Conservation (phyloP, 108 stramenopile species). For the Skeletonema costatum region DNA sequence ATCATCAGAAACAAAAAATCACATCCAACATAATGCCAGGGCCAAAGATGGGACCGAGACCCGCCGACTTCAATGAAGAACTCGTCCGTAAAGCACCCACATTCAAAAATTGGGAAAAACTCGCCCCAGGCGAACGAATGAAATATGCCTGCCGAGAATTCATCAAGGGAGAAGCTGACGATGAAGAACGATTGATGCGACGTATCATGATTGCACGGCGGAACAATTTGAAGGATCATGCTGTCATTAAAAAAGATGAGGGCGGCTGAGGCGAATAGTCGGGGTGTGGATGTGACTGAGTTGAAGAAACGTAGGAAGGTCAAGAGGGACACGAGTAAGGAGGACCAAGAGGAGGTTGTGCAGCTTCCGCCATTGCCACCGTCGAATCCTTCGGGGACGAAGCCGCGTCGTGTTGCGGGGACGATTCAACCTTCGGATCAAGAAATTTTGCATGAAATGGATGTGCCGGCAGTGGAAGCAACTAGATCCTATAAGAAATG, state of each 20-base stretch:
- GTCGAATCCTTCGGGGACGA: constrained; percentile 24
- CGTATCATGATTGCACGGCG: constrained; percentile 92
- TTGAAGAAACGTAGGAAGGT: constrained; percentile 5
- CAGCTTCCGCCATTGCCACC: neutral
- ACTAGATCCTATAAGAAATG: constrained; percentile 82
- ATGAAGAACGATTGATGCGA: constrained; percentile 90
- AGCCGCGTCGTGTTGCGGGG: constrained; percentile 22
- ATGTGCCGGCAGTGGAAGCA: constrained; percentile 75
- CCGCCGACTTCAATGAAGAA: constrained; percentile 81
- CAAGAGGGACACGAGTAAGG: neutral
- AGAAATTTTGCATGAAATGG: constrained; percentile 69
- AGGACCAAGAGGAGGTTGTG: neutral
- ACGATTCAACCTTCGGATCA: constrained; percentile 43
- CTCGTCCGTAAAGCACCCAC: constrained; percentile 77
- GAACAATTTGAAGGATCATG: constrained; percentile 86
- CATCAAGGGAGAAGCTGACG: constrained; percentile 76
- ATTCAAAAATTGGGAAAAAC: constrained; percentile 63
- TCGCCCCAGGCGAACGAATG: constrained; percentile 56
- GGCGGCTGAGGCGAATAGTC: constrained; percentile 8
- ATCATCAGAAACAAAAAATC: neutral
- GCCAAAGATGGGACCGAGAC: constrained; percentile 86
- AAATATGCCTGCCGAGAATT: constrained; percentile 86
- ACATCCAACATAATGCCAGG: constrained; percentile 51
- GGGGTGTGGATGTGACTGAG: constrained; percentile 8
- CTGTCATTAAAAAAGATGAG: constrained; percentile 66